Percentiles rank a stretch among this genome's conserved stretches.
phyloP scores from a whole-genome alignment of 2,329 filamentous ascomycete genomes.

The Alternaria postmessia region DNA sequence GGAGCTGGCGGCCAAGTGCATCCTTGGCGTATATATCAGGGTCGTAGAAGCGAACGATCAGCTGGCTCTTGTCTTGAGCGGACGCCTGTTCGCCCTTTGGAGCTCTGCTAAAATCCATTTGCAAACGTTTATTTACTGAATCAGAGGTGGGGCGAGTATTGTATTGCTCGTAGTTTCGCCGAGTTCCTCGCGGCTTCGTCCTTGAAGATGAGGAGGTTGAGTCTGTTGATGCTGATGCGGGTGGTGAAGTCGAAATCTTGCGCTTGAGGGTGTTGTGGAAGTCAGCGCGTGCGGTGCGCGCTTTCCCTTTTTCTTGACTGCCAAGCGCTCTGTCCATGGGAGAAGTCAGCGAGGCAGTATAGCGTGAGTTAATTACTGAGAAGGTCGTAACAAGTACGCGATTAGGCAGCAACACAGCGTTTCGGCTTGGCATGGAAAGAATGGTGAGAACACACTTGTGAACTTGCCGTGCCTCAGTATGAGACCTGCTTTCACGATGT shows the following conservation, averaged over 20 bases:
- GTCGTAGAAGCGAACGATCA: slow-evolving; percentile 60
- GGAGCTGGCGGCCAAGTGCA: slow-evolving; percentile 52
- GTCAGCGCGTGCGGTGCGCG: slow-evolving; percentile 5
- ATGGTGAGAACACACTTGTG: background rate
- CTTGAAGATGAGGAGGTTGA: slow-evolving; percentile 1
- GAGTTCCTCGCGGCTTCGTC: background rate
- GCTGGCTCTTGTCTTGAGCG: slow-evolving; percentile 14
- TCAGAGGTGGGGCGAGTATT: background rate
- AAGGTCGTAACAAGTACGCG: background rate
- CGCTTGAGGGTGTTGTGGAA: slow-evolving; percentile 13
- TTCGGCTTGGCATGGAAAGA: background rate
- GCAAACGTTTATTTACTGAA: slow-evolving; percentile 25
- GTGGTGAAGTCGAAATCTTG: slow-evolving; percentile 1
- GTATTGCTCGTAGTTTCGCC: background rate
- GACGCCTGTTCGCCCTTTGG: background rate
- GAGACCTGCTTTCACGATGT: background rate
- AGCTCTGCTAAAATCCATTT: slow-evolving; percentile 18
- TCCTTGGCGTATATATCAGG: slow-evolving; percentile 48
- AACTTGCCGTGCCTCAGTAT: slow-evolving; percentile 4
- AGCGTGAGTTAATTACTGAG: background rate
- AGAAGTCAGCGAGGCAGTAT: background rate
- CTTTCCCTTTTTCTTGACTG: slow-evolving; percentile 9
- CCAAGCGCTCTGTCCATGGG: slow-evolving; percentile 15
- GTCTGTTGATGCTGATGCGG: slow-evolving; percentile 15
- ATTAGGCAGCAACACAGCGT: slow-evolving; percentile 23